Conservation (phyloP, 73 alveolate species). For the Uronychia setigera region DNA sequence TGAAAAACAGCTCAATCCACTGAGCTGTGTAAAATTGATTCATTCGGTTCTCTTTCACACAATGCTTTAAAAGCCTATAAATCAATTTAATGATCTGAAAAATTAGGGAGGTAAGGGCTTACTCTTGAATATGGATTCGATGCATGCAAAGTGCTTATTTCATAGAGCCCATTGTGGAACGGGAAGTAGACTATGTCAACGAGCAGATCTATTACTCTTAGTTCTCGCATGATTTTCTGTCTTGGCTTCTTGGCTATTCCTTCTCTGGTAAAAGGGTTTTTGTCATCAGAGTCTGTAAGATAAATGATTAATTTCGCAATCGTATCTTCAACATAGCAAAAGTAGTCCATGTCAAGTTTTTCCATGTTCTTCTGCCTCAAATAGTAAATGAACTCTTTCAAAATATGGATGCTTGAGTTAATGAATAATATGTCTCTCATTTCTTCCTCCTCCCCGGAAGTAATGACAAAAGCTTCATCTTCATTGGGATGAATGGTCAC, state of each 20-base stretch:
- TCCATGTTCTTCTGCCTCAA: constrained; percentile 26
- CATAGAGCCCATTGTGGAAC: constrained; percentile 32
- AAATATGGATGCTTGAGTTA: constrained; percentile 14
- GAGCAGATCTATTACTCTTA: constrained; percentile 36
- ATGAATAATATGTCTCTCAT: constrained; percentile 22
- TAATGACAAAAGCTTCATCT: constrained; percentile 43
- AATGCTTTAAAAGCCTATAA: constrained; percentile 48
- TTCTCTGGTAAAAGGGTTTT: constrained; percentile 44
- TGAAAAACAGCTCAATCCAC: constrained; percentile 42
- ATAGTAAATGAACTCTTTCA: constrained; percentile 24
- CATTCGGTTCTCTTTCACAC: constrained; percentile 24
- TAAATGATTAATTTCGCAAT: constrained; percentile 20
- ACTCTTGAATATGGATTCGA: constrained; percentile 34
- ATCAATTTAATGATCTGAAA: constrained; percentile 14
- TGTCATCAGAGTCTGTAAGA: constrained; percentile 35
- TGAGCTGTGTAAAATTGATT: constrained; percentile 51
- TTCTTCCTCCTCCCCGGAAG: constrained; percentile 7
- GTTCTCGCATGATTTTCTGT: constrained; percentile 39
- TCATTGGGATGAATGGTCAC: constrained; percentile 30
- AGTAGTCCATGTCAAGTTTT: constrained; percentile 22
- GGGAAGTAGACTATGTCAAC: constrained; percentile 39
- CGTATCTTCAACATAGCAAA: constrained; percentile 25
- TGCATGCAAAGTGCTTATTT: constrained; percentile 10
- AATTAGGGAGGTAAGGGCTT: constrained; percentile 10
- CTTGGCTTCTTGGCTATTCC: constrained; percentile 29